Evolutionary conservation across 2,329 filamentous ascomycete species (phyloP).

Genomic region (Alternaria sp.): DNA sequence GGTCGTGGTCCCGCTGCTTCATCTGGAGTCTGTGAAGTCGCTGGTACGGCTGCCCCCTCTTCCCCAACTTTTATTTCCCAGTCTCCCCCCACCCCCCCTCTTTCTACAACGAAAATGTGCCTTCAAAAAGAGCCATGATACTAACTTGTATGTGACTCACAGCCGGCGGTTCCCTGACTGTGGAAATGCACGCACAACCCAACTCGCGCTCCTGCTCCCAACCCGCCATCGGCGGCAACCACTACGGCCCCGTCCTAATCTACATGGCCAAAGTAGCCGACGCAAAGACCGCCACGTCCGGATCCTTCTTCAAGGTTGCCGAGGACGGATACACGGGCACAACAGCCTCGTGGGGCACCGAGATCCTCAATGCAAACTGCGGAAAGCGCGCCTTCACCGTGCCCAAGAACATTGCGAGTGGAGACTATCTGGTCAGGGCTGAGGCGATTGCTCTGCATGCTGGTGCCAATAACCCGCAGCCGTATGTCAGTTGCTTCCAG

Average conservation of each 20-base stretch:
- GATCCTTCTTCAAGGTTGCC: constrained; percentile 50
- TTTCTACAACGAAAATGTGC: too few species aligned
- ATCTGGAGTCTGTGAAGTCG: constrained; percentile 44
- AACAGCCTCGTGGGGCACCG: constrained; percentile 47
- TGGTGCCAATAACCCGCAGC: constrained; percentile 42
- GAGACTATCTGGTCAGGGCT: constrained; percentile 47
- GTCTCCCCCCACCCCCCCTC: too few species aligned
- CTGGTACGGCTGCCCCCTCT: constrained; percentile 37
- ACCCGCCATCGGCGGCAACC: constrained; percentile 49
- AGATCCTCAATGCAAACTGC: constrained; percentile 52
- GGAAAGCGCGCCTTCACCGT: constrained; percentile 49
- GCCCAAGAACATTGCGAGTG: constrained; percentile 42
- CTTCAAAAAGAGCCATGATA: background rate
- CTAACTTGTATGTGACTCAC: constrained; percentile 15
- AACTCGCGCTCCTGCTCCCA: constrained; percentile 41
- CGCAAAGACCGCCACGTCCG: constrained; percentile 41
- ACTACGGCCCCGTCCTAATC: constrained; percentile 49
- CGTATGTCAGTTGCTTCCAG: constrained; percentile 50
- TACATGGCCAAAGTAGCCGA: constrained; percentile 52
- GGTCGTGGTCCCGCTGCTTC: constrained; percentile 40
- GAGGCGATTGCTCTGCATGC: constrained; percentile 48
- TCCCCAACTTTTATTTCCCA: too few species aligned
- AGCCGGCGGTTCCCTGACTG: constrained; percentile 47
- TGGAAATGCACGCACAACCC: constrained; percentile 51
- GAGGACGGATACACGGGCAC: constrained; percentile 50